These are phyloP conservation scores for Thymus quinquecostatus DNA, from an alignment of 257 asterid species.

Conservation along the genomic window DNA sequence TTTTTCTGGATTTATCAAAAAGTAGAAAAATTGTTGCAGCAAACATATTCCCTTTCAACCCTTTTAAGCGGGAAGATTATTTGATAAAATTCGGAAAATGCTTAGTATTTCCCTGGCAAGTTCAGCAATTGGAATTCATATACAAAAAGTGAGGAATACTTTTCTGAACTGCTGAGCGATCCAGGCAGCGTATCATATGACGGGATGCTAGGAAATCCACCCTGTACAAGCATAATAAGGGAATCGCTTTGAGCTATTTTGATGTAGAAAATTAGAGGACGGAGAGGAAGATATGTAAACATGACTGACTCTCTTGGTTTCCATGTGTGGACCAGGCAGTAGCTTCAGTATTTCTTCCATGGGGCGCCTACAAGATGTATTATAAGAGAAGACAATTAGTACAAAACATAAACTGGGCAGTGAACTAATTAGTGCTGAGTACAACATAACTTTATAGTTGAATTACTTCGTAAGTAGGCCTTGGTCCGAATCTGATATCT, in stretches of 20 bases:
- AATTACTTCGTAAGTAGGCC: not conserved
- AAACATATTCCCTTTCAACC: not conserved
- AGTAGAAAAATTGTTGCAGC: not conserved
- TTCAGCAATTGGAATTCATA: not conserved
- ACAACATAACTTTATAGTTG: not conserved
- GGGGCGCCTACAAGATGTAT: conserved; percentile 64
- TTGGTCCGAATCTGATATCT: not conserved
- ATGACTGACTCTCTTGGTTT: conserved; percentile 71
- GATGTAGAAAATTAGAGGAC: conserved; percentile 7
- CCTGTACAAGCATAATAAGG: conserved; percentile 50
- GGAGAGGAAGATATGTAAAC: conserved; percentile 15
- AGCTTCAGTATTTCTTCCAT: conserved; percentile 84
- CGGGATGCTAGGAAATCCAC: conserved; percentile 73
- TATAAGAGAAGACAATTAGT: conserved; percentile 8
- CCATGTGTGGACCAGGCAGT: conserved; percentile 98
- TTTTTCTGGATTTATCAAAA: no score
- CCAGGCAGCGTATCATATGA: conserved; percentile 68
- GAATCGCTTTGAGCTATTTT: conserved; percentile 11
- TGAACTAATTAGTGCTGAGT: not conserved
- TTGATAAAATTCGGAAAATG: no score
- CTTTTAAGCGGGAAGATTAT: not conserved
- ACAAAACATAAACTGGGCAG: not conserved
- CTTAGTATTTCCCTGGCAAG: not conserved
- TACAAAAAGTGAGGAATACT: conserved; percentile 44
- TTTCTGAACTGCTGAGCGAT: conserved; percentile 58